Base-by-base conservation (phyloP, 2,329 filamentous ascomycete genomes). In the Parascedosporium putredinis region DNA sequence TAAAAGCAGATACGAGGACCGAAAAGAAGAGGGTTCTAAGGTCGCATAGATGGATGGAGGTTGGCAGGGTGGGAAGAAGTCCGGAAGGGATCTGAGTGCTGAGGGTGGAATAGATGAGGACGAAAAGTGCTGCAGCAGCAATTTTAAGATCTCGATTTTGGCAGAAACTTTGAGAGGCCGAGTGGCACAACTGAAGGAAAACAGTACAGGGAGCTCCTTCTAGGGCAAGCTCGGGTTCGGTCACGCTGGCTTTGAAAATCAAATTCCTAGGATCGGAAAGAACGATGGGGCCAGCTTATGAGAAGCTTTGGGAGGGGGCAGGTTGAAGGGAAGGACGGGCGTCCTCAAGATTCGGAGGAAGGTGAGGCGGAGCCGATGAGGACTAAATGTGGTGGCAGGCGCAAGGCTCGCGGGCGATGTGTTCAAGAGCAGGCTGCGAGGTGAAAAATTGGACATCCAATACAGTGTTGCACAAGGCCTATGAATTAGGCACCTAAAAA, bases 151-250 rank as follows among this genome's bases (percentile, higher is more conserved):
- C n/a, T n/a, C n/a, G n/a, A n/a, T n/a, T n/a, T n/a, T n/a, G n/a
- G 9, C 12, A 20, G 38, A 12, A 20, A 38, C 3, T 31, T 7
- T 18, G 36, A 20, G 36, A 9, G n/a, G n/a, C 18, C n/a, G 36
- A 20, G 9, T 40, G 36, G 36, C 36, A 40, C n/a, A 20, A 23
- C 16, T 20, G 1, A 23, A 4, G 18, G 38, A 16, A 42, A 42
- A 42, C 38, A 23, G 38, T 20, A 42, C 38, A 42, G 18, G 33
- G 38, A 42, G 38, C 38, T 42, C 38, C 38, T 42, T 42, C 38
- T 20, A 20, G 38, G 20, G 38, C 18, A 42, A 20, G 38, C 38
- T 42, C 38, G 38, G 38, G 38, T 20, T 42, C 38, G 38, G 38
- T 42, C 38, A 42, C 38, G 12, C 38, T 20, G 20, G 38, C 18